phyloP scores from a whole-genome alignment of 2,329 filamentous ascomycete genomes.

The Sclerotinia nivalis region DNA sequence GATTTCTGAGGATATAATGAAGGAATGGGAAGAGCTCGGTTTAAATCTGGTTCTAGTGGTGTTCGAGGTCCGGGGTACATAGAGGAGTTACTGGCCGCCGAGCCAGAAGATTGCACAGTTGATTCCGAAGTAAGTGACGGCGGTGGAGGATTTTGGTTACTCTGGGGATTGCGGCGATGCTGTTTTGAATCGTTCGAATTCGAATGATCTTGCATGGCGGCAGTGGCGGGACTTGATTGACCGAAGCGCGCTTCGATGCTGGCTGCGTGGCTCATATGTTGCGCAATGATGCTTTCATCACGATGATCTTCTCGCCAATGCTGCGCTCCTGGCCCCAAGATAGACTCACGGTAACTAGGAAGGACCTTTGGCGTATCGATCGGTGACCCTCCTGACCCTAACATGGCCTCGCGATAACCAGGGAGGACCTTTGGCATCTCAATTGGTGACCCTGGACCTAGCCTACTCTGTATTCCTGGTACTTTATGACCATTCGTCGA shows the following conservation, averaged over 20 bases:
- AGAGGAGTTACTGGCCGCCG: slow-evolving; percentile 36
- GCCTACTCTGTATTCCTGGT: slow-evolving; percentile 18
- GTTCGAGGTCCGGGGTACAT: slow-evolving; percentile 37
- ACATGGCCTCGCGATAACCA: slow-evolving; percentile 40
- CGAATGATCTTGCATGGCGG: slow-evolving; percentile 25
- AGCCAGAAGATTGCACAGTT: slow-evolving; percentile 35
- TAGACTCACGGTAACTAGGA: slow-evolving; percentile 40
- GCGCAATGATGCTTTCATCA: slow-evolving; percentile 28
- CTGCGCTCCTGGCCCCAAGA: slow-evolving; percentile 32
- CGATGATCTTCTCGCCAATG: slow-evolving; percentile 38
- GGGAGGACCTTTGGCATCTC: slow-evolving; percentile 35
- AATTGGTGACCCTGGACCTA: slow-evolving; percentile 30
- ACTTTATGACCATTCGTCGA: slow-evolving; percentile 14
- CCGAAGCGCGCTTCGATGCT: slow-evolving; percentile 30
- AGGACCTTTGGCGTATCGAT: slow-evolving; percentile 31
- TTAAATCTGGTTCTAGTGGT: slow-evolving; percentile 38
- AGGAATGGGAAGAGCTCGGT: slow-evolving; percentile 37
- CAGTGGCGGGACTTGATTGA: slow-evolving; percentile 23
- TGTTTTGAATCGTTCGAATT: slow-evolving; percentile 32
- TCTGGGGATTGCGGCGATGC: slow-evolving; percentile 32
- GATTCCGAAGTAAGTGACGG: slow-evolving; percentile 39
- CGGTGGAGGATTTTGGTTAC: slow-evolving; percentile 31
- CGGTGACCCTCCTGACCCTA: slow-evolving; percentile 27
- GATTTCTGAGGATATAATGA: slow-evolving; percentile 36
- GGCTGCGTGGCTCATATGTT: slow-evolving; percentile 29